Evolutionary conservation across 2,329 filamentous ascomycete genomes (phyloP).

Genomic region (Pestalotiopsis fici): DNA sequence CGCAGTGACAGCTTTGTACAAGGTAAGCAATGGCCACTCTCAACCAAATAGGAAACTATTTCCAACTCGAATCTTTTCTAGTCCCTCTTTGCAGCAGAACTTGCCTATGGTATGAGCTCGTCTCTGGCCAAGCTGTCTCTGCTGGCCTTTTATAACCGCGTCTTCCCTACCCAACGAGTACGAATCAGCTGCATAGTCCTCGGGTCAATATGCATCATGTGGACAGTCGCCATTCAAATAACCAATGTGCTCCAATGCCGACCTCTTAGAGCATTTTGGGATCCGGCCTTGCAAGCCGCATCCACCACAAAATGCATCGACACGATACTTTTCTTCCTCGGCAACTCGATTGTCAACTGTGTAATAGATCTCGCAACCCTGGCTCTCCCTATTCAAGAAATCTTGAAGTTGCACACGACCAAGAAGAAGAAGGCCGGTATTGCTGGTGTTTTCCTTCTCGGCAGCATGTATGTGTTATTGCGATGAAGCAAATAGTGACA

Average conservation of each 20-base stretch:
- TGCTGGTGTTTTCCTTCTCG: conserved; percentile 9
- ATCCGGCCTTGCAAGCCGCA: neutral
- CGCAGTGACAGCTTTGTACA: neutral
- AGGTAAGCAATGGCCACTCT: neutral
- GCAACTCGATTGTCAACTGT: neutral
- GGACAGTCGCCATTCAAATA: neutral
- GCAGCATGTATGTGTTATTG: conserved; percentile 4
- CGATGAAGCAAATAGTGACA: neutral
- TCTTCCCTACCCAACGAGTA: conserved; percentile 13
- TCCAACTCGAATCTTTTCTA: neutral
- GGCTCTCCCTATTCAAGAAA: conserved; percentile 13
- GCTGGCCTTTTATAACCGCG: conserved; percentile 11
- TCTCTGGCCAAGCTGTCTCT: conserved; percentile 13
- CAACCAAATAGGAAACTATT: neutral
- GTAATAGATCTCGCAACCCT: conserved; percentile 11
- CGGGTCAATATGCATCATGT: neutral
- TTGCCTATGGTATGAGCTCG: conserved; percentile 10
- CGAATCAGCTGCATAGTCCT: conserved; percentile 8
- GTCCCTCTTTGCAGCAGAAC: conserved; percentile 24
- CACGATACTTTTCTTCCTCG: neutral
- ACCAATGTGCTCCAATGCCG: conserved; percentile 1
- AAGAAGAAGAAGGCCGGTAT: conserved; percentile 7
- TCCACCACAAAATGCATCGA: neutral
- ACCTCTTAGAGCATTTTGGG: neutral
- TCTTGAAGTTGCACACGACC: neutral